phyloP scores from a whole-genome alignment of 78 protist species.

The Fonticula alba region DNA sequence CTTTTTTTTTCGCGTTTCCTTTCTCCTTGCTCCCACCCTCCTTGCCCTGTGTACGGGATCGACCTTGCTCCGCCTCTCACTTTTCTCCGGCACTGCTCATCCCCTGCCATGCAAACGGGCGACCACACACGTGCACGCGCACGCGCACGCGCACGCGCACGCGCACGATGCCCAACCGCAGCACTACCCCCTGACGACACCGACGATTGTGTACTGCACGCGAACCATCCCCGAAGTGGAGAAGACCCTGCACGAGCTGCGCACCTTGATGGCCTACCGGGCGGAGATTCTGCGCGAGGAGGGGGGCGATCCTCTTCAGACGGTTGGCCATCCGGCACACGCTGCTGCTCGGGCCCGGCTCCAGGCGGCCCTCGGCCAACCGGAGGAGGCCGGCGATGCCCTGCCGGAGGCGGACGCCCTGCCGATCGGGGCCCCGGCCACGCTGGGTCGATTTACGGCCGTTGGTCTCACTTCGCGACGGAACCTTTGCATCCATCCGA shows the following conservation, averaged over 20 bases:
- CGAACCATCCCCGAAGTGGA: constrained; percentile 93
- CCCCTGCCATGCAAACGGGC: too few relatives aligned
- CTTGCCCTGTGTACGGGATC: too few relatives aligned
- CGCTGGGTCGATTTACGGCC: constrained; percentile 1
- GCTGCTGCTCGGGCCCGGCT: too few relatives aligned
- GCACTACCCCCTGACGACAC: constrained; percentile 23
- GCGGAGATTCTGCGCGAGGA: constrained; percentile 19
- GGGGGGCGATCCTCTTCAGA: too few relatives aligned
- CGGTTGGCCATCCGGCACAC: too few relatives aligned
- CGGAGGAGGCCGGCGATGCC: not conserved
- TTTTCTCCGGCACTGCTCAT: too few relatives aligned
- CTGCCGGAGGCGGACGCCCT: not conserved
- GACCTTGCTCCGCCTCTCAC: too few relatives aligned
- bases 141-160: not conserved
- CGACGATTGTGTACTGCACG: constrained; percentile 86
- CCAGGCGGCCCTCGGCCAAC: too few relatives aligned
- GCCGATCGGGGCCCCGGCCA: too few relatives aligned
- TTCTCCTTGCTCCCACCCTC: too few relatives aligned
- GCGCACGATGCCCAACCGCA: constrained; percentile 6
- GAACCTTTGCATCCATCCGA: constrained; percentile 67
- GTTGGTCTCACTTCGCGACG: constrained; percentile 66
- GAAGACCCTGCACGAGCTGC: constrained; percentile 57
- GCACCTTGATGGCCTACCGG: constrained; percentile 26
- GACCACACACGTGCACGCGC: not conserved
- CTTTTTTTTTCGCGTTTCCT: too few relatives aligned